phyloP scores from a whole-genome alignment of 805 yeast genomes.

The Clavispora phyllophila region DNA sequence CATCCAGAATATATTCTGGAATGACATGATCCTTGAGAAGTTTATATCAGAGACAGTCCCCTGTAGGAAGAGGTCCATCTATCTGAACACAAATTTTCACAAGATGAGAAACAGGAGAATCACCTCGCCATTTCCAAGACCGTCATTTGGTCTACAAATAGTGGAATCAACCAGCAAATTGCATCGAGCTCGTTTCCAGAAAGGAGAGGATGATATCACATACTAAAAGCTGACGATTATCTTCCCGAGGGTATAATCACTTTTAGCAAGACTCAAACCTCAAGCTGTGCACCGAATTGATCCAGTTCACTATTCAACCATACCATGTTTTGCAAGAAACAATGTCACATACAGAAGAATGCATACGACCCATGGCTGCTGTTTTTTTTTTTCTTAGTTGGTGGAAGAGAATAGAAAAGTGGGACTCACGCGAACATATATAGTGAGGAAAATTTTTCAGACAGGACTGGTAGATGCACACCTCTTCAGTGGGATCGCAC shows the following conservation, averaged over 20 bases:
- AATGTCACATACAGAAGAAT: constrained; percentile 81
- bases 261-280: constrained; percentile 28
- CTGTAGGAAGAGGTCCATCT: not conserved
- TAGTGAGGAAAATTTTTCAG: constrained; percentile 18
- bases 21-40: not conserved
- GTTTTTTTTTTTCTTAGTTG: constrained; percentile 26
- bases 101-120: constrained; percentile 2
- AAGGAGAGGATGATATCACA: constrained; percentile 7
- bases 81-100: not conserved
- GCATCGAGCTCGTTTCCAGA: not conserved
- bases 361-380: constrained; percentile 98
- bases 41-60: not conserved
- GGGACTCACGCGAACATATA: constrained; percentile 5
- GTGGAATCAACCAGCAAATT: constrained; percentile 48
- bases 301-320: constrained; percentile 22
- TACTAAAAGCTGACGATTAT: constrained; percentile 6
- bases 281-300: constrained; percentile 19
- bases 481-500: not conserved
- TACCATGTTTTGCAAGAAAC: constrained; percentile 10
- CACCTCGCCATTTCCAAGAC: constrained; percentile 4
- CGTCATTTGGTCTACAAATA: constrained; percentile 27
- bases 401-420: constrained; percentile 9
- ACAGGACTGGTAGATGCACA: not conserved
- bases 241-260: constrained; percentile 10
- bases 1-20: not conserved